A percentile compares a stretch with the other conserved stretches of the same genome.
phyloP scores from a whole-genome alignment of 2,329 filamentous ascomycete species.

The Didymella pinodella region DNA sequence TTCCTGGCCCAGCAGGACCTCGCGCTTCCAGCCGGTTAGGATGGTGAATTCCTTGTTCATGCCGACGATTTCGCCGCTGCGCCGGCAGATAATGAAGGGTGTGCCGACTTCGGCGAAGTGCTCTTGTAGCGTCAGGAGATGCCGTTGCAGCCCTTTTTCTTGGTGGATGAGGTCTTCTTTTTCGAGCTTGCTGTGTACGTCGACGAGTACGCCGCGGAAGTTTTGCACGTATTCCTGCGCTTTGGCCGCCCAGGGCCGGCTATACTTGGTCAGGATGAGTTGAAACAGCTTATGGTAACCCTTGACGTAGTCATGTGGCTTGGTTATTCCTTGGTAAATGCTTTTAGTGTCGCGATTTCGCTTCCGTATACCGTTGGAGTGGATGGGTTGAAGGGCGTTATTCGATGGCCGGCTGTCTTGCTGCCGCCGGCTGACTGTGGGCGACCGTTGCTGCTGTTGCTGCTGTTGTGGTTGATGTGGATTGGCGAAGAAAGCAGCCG shows the following conservation, averaged over 20 bases:
- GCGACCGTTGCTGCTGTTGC: slow-evolving; percentile 41
- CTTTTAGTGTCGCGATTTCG: slow-evolving; percentile 75
- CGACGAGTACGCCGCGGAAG: slow-evolving; percentile 91
- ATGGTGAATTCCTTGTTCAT: slow-evolving; percentile 98
- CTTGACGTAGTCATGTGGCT: slow-evolving; percentile 88
- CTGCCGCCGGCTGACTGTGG: slow-evolving; percentile 36
- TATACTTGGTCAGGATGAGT: slow-evolving; percentile 79
- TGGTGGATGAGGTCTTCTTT: slow-evolving; percentile 92
- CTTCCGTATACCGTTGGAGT: slow-evolving; percentile 53
- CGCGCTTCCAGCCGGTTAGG: slow-evolving; percentile 91
- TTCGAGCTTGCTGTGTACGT: slow-evolving; percentile 87
- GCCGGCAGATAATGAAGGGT: slow-evolving; percentile 88
- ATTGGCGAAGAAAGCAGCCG: slow-evolving; percentile 47
- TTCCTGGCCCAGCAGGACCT: slow-evolving; percentile 85
- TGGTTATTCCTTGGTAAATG: slow-evolving; percentile 88
- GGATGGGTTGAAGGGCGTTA: slow-evolving; percentile 43
- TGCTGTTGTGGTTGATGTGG: slow-evolving; percentile 40
- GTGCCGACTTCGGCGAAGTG: slow-evolving; percentile 87
- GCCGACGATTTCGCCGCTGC: slow-evolving; percentile 92
- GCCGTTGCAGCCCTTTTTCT: slow-evolving; percentile 96
- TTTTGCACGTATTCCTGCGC: slow-evolving; percentile 89
- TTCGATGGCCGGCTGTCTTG: slow-evolving; percentile 38
- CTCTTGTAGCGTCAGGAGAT: slow-evolving; percentile 90
- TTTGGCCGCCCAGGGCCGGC: slow-evolving; percentile 76
- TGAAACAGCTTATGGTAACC: slow-evolving; percentile 90